Evolutionary conservation across 2,329 filamentous ascomycete species (phyloP).

Genomic region (Arthrobotrys sphaeroides): DNA sequence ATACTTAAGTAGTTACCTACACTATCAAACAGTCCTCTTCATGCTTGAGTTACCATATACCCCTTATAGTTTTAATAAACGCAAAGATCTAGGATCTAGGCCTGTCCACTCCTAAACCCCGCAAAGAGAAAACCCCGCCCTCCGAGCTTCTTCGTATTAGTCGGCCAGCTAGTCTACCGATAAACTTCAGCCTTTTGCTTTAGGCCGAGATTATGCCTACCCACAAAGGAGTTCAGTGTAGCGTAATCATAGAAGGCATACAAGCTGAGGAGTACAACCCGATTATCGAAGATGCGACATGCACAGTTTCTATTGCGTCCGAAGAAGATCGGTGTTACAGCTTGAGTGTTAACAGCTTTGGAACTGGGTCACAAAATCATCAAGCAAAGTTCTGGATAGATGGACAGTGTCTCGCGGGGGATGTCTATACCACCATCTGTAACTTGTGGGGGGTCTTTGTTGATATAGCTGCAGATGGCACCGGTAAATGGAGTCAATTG

Average conservation of each 20-base stretch:
- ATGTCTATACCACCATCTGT: not conserved
- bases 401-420: not conserved
- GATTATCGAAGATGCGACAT: not conserved
- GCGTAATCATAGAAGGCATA: not conserved
- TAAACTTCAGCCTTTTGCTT: too few species aligned
- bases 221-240: slow-evolving; percentile 8
- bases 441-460: not conserved
- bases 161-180: too few species aligned
- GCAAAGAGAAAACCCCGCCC: too few species aligned
- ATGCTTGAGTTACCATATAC: too few species aligned
- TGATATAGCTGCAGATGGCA: not conserved
- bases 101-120: too few species aligned
- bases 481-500: not conserved
- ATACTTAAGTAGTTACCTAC: too few species aligned
- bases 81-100: too few species aligned
- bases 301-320: not conserved
- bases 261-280: not conserved
- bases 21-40: too few species aligned
- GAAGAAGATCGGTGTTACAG: slow-evolving; percentile 4
- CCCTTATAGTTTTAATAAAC: too few species aligned
- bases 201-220: not conserved
- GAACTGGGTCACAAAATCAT: not conserved
- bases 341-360: not conserved
- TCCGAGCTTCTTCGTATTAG: too few species aligned
- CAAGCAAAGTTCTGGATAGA: not conserved